phyloP scores from a whole-genome alignment of 371 early-diverging fungal species.

The Rhizomucor miehei region DNA sequence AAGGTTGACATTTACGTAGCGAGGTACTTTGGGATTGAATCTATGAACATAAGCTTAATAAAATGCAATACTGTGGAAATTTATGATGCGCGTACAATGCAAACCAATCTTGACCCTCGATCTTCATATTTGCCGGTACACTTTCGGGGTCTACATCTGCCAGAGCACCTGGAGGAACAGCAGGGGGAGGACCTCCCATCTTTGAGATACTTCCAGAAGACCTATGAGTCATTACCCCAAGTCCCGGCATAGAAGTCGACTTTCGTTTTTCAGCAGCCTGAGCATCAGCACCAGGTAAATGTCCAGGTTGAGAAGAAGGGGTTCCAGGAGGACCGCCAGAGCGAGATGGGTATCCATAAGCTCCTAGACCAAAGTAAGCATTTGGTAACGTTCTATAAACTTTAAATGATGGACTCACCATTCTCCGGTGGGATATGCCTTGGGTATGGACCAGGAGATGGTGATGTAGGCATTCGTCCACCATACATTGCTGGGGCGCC shows the following conservation, averaged over 20 bases:
- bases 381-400: neutral
- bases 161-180: slow-evolving; percentile 38
- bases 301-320: slow-evolving; percentile 8
- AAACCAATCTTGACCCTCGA: slow-evolving; percentile 92
- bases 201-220: slow-evolving; percentile 7
- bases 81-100: slow-evolving; percentile 61
- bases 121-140: slow-evolving; percentile 81
- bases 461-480: slow-evolving; percentile 14
- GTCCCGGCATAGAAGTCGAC: neutral
- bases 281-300: neutral
- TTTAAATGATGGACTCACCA: slow-evolving; percentile 3
- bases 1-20: slow-evolving; percentile 73
- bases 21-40: slow-evolving; percentile 67
- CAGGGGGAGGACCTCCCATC: slow-evolving; percentile 9
- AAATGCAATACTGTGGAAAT: too few species aligned
- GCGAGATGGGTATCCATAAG: slow-evolving; percentile 14
- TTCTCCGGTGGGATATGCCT: slow-evolving; percentile 5
- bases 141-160: slow-evolving; percentile 83
- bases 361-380: slow-evolving; percentile 1
- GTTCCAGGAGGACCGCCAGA: slow-evolving; percentile 9
- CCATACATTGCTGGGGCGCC: slow-evolving; percentile 4
- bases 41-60: slow-evolving; percentile 18
- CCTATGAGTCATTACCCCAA: slow-evolving; percentile 3
- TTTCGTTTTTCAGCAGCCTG: slow-evolving; percentile 1
- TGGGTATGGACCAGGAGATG: slow-evolving; percentile 15